A percentile compares a stretch with the other conserved stretches of the same genome.
Conservation (phyloP, 192 early-diverging fungal species). For the Umbelopsis sp. region DNA sequence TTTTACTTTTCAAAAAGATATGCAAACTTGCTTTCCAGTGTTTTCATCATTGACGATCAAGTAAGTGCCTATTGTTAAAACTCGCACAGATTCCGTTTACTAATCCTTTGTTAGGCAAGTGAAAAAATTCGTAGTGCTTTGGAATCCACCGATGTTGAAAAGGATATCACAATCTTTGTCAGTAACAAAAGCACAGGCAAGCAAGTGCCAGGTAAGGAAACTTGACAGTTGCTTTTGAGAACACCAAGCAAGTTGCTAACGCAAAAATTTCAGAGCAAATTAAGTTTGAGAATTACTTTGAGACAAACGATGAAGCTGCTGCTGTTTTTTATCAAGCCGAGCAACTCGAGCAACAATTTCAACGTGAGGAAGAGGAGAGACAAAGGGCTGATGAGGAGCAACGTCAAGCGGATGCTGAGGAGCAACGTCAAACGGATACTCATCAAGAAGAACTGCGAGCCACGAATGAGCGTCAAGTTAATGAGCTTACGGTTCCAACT, state of each 20-base stretch:
- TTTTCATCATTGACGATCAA: slow-evolving; percentile 71
- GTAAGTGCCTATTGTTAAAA: slow-evolving; percentile 19
- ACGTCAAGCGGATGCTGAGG: not conserved
- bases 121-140: slow-evolving; percentile 70
- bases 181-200: slow-evolving; percentile 63
- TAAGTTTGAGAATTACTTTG: slow-evolving; percentile 2
- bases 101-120: slow-evolving; percentile 48
- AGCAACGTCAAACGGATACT: not conserved
- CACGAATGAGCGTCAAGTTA: not conserved
- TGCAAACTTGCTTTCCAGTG: slow-evolving; percentile 70
- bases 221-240: not conserved
- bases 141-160: slow-evolving; percentile 64
- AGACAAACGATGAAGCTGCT: not conserved
- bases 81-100: not conserved
- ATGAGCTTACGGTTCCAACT: not conserved
- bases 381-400: not conserved
- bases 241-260: not conserved
- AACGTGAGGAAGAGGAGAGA: not conserved
- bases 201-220: slow-evolving; percentile 39
- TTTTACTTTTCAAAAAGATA: slow-evolving; percentile 22
- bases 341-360: not conserved
- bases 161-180: slow-evolving; percentile 69
- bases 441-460: not conserved
- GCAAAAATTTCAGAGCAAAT: not conserved
- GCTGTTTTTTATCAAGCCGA: not conserved